Evolutionary conservation across 192 early-diverging fungal genomes (phyloP).

Genomic region (Backusella liffmaniae): DNA sequence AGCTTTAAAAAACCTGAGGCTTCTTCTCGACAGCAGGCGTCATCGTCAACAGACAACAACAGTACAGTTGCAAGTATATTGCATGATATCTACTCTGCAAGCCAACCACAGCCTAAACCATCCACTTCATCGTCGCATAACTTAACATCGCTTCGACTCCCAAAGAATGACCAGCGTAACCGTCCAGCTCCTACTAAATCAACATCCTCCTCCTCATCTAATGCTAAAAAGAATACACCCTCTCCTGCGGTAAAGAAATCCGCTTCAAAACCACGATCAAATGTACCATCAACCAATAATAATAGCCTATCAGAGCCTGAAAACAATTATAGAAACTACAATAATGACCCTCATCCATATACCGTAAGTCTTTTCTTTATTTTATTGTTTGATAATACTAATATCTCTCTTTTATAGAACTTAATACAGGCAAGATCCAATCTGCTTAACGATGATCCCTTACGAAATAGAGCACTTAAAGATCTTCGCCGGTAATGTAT

Average conservation of each 20-base stretch:
- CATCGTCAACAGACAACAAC: not conserved
- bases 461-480: not conserved
- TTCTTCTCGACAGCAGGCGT: not conserved
- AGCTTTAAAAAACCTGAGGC: not conserved
- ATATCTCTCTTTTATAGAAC: not conserved
- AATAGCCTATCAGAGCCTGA: not conserved
- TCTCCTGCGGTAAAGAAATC: not conserved
- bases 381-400: not conserved
- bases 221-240: not conserved
- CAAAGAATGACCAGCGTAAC: not conserved
- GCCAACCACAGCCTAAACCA: not conserved
- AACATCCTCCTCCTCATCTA: not conserved
- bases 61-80: not conserved
- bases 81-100: not conserved
- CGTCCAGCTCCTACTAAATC: not conserved
- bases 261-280: not conserved
- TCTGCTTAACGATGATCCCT: not conserved
- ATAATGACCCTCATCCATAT: not conserved
- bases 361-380: not conserved
- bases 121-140: not conserved
- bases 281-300: not conserved
- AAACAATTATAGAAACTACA: not conserved
- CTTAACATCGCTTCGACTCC: not conserved
- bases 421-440: slow-evolving; percentile 1
- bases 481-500: not conserved